phyloP scores from a whole-genome alignment of 371 early-diverging fungal genomes.

The Mortierella sp. region DNA sequence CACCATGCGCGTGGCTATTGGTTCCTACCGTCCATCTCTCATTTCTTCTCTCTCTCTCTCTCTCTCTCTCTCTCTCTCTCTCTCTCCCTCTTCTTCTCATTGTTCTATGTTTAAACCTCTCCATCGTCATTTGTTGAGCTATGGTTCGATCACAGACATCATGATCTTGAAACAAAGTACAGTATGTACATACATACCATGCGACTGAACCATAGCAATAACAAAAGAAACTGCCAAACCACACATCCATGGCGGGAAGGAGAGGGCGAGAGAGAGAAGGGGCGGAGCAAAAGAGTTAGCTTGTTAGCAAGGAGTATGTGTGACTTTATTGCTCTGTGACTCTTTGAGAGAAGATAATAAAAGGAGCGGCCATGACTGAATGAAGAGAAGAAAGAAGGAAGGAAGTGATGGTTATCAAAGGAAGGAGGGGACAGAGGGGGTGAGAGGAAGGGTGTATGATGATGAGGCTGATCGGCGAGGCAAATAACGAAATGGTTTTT shows the following conservation, averaged over 20 bases:
- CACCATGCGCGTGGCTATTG: neutral
- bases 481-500: neutral
- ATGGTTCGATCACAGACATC: neutral
- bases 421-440: too few relatives aligned
- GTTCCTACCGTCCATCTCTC: neutral
- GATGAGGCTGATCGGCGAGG: neutral
- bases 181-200: neutral
- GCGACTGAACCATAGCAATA: neutral
- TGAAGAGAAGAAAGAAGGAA: neutral
- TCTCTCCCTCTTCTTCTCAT: neutral
- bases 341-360: neutral
- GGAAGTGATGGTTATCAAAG: neutral
- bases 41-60: neutral
- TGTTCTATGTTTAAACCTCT: neutral
- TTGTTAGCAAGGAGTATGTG: neutral
- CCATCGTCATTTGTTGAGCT: neutral
- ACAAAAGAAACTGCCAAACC: neutral
- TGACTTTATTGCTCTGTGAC: neutral
- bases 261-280: neutral
- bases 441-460: neutral
- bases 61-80: neutral
- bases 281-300: neutral
- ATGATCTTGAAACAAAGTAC: neutral
- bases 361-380: neutral
- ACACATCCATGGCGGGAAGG: neutral